phyloP scores from a whole-genome alignment of 2,329 filamentous ascomycete genomes.

The Xylariaceae sp. region DNA sequence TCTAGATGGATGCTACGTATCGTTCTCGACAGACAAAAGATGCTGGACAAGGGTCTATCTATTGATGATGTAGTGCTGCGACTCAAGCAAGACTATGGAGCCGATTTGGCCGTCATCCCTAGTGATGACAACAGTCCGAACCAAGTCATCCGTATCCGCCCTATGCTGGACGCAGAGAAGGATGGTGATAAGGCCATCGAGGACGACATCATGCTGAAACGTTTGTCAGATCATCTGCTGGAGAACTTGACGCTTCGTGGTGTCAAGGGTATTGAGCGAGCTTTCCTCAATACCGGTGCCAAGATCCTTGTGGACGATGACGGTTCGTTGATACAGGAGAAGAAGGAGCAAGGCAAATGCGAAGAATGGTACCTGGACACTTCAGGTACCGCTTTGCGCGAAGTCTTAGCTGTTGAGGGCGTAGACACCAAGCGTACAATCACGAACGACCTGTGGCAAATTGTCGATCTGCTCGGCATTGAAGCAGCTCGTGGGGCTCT shows the following conservation, averaged over 20 bases:
- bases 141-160: constrained; percentile 87
- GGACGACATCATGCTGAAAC: constrained; percentile 89
- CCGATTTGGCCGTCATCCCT: constrained; percentile 86
- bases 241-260: constrained; percentile 88
- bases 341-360: constrained; percentile 70
- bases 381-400: constrained; percentile 77
- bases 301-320: constrained; percentile 62
- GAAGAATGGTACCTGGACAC: constrained; percentile 97
- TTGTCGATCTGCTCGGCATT: constrained; percentile 92
- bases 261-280: constrained; percentile 80
- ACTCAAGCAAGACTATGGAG: constrained; percentile 83
- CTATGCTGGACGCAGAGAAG: constrained; percentile 67
- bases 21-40: constrained; percentile 84
- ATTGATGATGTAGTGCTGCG: constrained; percentile 86
- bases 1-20: constrained; percentile 95
- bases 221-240: constrained; percentile 83
- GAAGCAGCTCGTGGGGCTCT: constrained; percentile 86
- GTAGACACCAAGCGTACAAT: constrained; percentile 83
- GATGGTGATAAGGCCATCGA: constrained; percentile 60
- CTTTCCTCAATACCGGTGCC: constrained; percentile 82
- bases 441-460: constrained; percentile 93
- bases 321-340: constrained; percentile 68
- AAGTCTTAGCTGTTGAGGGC: constrained; percentile 79
- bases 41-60: constrained; percentile 88
- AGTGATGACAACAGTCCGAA: constrained; percentile 97